Percentiles rank a stretch among this genome's conserved stretches.
Conservation (phyloP, 1,284 basidiomycete genomes). For the Ganoderma meredithae region DNA sequence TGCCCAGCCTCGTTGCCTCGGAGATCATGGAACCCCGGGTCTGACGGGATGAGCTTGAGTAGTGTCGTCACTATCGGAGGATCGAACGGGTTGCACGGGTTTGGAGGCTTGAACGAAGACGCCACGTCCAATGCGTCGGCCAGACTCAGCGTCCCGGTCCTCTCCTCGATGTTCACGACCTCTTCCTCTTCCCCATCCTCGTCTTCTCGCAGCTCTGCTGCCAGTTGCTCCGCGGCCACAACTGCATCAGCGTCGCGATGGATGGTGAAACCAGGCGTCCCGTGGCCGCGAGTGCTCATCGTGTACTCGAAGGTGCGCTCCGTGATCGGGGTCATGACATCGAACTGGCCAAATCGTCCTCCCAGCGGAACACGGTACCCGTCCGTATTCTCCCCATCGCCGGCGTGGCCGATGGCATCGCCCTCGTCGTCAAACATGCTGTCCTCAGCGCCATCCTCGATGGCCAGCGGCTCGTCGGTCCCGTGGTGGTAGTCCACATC, state of each 20-base stretch:
- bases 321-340: constrained; percentile 94
- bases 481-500: constrained; percentile 22
- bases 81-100: constrained; percentile 92
- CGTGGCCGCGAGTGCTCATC: constrained; percentile 58
- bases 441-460: constrained; percentile 22
- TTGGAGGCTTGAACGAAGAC: constrained; percentile 74
- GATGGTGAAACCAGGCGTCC: constrained; percentile 47
- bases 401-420: constrained; percentile 23
- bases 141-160: constrained; percentile 67
- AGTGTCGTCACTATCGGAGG: constrained; percentile 69
- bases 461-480: constrained; percentile 12
- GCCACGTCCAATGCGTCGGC: constrained; percentile 66
- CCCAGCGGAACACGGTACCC: constrained; percentile 65
- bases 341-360: constrained; percentile 79
- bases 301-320: constrained; percentile 92
- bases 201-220: constrained; percentile 43
- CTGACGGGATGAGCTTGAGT: constrained; percentile 71
- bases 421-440: constrained; percentile 24
- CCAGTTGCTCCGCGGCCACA: constrained; percentile 50
- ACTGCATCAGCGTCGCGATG: constrained; percentile 52
- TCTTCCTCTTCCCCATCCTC: constrained; percentile 40
- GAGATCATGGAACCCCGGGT: constrained; percentile 75
- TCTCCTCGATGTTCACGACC: constrained; percentile 53
- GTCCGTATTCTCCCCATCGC: constrained; percentile 49
- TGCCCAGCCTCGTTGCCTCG: constrained; percentile 59